Conservation (phyloP, 805 yeast species). For the Wickerhamomyces kurtzmanii region DNA sequence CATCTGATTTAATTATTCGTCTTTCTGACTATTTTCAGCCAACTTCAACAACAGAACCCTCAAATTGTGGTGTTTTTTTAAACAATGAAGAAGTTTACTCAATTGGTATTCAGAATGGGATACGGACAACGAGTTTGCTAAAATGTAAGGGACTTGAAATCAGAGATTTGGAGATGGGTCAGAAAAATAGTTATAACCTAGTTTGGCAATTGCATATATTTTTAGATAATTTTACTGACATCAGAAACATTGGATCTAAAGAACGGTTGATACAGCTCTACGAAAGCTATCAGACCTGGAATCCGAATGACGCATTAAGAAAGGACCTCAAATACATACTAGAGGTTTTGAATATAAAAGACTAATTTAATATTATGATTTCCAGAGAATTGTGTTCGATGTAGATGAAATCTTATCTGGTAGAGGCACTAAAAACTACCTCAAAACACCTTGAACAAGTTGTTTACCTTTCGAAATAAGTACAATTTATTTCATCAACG, state of each 20-base stretch:
- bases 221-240: slow-evolving; percentile 20
- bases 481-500: slow-evolving; percentile 4
- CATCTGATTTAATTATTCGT: slow-evolving; percentile 30
- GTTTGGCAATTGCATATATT: slow-evolving; percentile 33
- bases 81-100: slow-evolving; percentile 11
- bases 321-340: slow-evolving; percentile 14
- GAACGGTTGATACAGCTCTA: slow-evolving; percentile 3
- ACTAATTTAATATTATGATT: no score
- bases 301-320: slow-evolving; percentile 7
- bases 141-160: slow-evolving; percentile 6
- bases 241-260: slow-evolving; percentile 21
- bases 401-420: no score
- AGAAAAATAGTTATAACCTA: slow-evolving; percentile 25
- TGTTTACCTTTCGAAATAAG: slow-evolving; percentile 5
- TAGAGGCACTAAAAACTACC: no score
- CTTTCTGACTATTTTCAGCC: slow-evolving; percentile 32
- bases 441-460: neutral
- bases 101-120: slow-evolving; percentile 19
- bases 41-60: slow-evolving; percentile 19
- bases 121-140: slow-evolving; percentile 13
- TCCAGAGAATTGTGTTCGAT: no score
- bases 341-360: slow-evolving; percentile 15
- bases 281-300: slow-evolving; percentile 8
- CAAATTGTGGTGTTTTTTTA: slow-evolving; percentile 17
- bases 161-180: neutral